Evolutionary conservation across 2,329 filamentous ascomycete genomes (phyloP), one percentile per base, ranked within the genome.

Genomic region (Epichloe brachyelytri): DNA sequence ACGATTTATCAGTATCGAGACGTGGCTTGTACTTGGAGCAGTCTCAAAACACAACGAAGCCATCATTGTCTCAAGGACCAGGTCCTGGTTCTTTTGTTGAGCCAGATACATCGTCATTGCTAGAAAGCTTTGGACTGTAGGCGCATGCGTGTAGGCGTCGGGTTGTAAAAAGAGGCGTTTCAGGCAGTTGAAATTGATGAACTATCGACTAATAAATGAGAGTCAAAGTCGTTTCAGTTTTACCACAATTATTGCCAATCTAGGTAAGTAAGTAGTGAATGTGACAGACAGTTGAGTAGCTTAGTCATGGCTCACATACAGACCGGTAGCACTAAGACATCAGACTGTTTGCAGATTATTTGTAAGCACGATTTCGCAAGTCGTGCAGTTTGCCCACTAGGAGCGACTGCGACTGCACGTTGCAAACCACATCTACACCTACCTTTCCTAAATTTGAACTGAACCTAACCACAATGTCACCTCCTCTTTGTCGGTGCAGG

Each of bases 61-160:
- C 12, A 22, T 47, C 15, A 36, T 43, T 33, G 22, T 60, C 67
- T 26, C 77, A 83, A 60, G 75, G 78, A 14, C 76, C 83, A 15
- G 82, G 88, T 1, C 88, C 85, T 19, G 82, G 84, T 55, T 96
- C 84, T 55, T 97, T 97, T 64, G 78, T 94, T 59, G 93, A 98
- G 67, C 93, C 93, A n/a, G 89, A 95, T 69, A 78, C 86, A 30
- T 88, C 80, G 64, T 91, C 88, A 53, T 69, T 98, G 62, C 73
- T 97, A 59, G 91, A 97, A 72, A 90, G 80, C 65, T 97, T 97
- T 76, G 91, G 91, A 1, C 93, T 97, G 63, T 97, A 59, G 59
- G 8, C 3, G 3, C 30, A 30, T 30, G 30, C 30, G 3, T 30
- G 30, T 30, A 10, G 30, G 30, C 10, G 3, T 30, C 30, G 30